Base-by-base conservation (phyloP, 805 yeast genomes). In the Blastobotrys chiropterorum region DNA sequence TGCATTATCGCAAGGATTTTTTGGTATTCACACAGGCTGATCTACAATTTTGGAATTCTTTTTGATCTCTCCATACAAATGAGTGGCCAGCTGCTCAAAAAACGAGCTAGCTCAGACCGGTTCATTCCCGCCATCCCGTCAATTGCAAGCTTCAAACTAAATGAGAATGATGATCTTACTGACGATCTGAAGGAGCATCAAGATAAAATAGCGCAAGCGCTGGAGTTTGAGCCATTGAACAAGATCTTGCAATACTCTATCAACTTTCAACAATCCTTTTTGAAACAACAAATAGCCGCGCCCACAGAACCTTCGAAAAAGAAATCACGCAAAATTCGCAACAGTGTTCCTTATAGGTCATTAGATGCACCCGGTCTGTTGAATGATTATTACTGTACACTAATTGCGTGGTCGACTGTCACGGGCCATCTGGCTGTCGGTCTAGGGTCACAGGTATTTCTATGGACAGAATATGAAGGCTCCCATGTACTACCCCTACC, bases 341-440 rank as follows among this genome's bases (percentile, higher is more conserved):
- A 7, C 11, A 38, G 19, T n/a, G 38, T 30, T 38, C 50, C 83
- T 0, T 78, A 68, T 57, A 71, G 75, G 54, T 78, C 79, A 0
- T 62, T 82, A 17, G 82, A 79, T 60, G 90, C 92, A 0, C 88
- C 88, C 0, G 80, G 80, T 1, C 66, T 87, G 47, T 69, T 82
- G 55, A 82, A 85, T 63, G 95, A 88, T 62, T 88, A 81, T 62
- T 88, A 88, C 66, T 76, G 86, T 1, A 85, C 85, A 60, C 70
- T 85, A 51, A 77, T 86, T 0, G 77, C 87, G 3, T 88, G 95
- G 95, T 81, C 89, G 0, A 62, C 61, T 4, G 59, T 55, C n/a
- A 66, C 79, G 0, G 74, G 73, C 41, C 69, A 69, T 19, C 68
- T 86, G 0, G 82, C 83, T 0, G 87, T 86, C 1, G 96, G 89